Percentiles rank a stretch among this genome's conserved stretches.
These are phyloP conservation scores for Penicillium sp. DNA, from an alignment of 2,329 filamentous ascomycete genomes.

Conservation along the genomic window DNA sequence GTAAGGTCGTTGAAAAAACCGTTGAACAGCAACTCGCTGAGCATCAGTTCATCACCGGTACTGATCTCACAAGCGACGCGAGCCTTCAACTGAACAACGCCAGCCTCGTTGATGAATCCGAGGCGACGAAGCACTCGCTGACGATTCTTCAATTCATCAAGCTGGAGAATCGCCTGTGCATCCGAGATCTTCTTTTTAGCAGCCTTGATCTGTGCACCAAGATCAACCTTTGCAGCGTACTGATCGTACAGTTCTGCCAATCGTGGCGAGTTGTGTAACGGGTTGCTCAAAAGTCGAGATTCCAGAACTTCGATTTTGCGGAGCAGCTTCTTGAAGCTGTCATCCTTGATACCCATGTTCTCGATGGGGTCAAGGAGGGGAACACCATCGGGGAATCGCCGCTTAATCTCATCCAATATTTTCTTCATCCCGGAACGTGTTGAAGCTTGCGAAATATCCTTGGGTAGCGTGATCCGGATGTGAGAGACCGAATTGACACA, in stretches of 20 bases:
- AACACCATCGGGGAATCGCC: constrained; percentile 88
- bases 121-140: constrained; percentile 93
- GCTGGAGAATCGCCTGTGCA: constrained; percentile 83
- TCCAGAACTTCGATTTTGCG: constrained; percentile 95
- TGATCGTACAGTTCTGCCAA: constrained; percentile 82
- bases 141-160: constrained; percentile 93
- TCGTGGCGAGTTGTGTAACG: constrained; percentile 85
- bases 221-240: constrained; percentile 76
- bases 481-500: constrained; percentile 84
- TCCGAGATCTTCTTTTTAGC: constrained; percentile 84
- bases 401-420: constrained; percentile 73
- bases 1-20: constrained; percentile 95
- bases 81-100: constrained; percentile 95
- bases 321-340: constrained; percentile 88
- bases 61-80: constrained; percentile 98
- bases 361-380: constrained; percentile 89
- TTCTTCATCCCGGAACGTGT: constrained; percentile 69
- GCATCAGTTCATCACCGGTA: constrained; percentile 89
- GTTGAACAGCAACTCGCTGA: constrained; percentile 93
- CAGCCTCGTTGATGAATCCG: constrained; percentile 91
- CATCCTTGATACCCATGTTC: constrained; percentile 92
- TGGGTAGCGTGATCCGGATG: constrained; percentile 78
- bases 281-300: constrained; percentile 82
- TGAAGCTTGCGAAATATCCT: constrained; percentile 68
- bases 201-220: constrained; percentile 77